These are phyloP conservation scores for Baorangia bicolor DNA, from an alignment of 768 basidiomycete species.

Conservation along the genomic window DNA sequence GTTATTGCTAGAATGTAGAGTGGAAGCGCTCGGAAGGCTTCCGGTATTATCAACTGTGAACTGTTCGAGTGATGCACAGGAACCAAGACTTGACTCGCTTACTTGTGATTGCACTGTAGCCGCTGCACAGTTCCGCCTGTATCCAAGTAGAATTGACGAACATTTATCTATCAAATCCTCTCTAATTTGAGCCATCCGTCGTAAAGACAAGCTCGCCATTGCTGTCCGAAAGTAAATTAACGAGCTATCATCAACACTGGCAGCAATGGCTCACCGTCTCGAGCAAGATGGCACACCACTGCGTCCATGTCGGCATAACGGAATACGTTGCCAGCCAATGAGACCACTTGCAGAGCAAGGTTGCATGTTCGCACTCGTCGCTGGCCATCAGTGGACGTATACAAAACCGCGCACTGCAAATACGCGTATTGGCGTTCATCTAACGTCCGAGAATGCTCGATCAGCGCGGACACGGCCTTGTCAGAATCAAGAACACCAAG, in stretches of 20 bases:
- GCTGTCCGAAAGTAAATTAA: conserved; percentile 44
- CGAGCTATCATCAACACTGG: neutral
- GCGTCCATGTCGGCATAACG: conserved; percentile 89
- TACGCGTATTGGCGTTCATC: conserved; percentile 72
- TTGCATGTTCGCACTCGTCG: conserved; percentile 86
- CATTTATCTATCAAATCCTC: conserved; percentile 85
- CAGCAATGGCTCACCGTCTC: conserved; percentile 61
- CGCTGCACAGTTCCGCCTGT: conserved; percentile 85
- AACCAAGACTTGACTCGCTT: conserved; percentile 12
- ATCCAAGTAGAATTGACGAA: conserved; percentile 77
- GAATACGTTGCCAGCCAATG: conserved; percentile 89
- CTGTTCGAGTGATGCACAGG: conserved; percentile 5
- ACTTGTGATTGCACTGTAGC: conserved; percentile 80
- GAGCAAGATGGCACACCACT: conserved; percentile 67
- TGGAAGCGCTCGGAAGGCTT: conserved; percentile 85
- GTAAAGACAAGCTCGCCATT: conserved; percentile 57
- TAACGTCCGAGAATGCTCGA: conserved; percentile 70
- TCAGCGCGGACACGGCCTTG: conserved; percentile 69
- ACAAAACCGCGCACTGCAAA: conserved; percentile 84
- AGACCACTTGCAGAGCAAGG: conserved; percentile 75
- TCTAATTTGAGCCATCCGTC: conserved; percentile 70
- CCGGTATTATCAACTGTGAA: conserved; percentile 85
- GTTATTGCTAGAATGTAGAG: conserved; percentile 76
- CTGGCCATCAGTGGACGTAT: conserved; percentile 76
- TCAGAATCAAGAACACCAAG: conserved; percentile 81